Percentiles rank a stretch among this genome's conserved stretches.
Conservation (phyloP, 441 rosid genomes). For the Isatis lusitanica region DNA sequence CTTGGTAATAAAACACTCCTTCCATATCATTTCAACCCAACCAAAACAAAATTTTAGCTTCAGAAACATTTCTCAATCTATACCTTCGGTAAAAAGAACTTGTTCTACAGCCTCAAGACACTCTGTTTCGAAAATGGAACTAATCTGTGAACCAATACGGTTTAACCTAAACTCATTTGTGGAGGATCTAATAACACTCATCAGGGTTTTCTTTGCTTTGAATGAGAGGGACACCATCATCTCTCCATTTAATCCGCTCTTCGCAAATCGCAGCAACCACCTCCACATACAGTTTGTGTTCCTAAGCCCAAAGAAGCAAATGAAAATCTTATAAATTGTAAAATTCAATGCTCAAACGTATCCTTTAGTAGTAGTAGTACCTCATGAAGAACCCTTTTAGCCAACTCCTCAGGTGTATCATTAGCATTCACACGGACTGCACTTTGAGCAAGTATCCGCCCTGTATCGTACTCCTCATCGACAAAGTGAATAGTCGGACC, state of each 20-base stretch:
- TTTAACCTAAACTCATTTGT: not conserved
- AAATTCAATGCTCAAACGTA: not conserved
- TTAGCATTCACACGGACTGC: constrained; percentile 58
- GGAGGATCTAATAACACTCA: constrained; percentile 37
- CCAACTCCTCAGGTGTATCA: constrained; percentile 72
- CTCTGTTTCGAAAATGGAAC: not conserved
- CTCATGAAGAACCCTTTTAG: constrained; percentile 76
- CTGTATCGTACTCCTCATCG: constrained; percentile 82
- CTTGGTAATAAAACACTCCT: constrained; percentile 13
- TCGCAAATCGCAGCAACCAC: constrained; percentile 69
- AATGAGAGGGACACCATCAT: constrained; percentile 84
- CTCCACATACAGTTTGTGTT: constrained; percentile 73
- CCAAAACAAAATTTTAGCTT: constrained; percentile 2
- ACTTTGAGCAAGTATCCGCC: constrained; percentile 79
- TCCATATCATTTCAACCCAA: not conserved
- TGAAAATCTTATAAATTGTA: not conserved
- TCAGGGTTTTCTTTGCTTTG: constrained; percentile 53
- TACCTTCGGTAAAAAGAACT: not conserved
- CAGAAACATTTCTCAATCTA: constrained; percentile 8
- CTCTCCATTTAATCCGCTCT: constrained; percentile 74
- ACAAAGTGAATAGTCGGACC: constrained; percentile 91
- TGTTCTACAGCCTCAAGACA: not conserved
- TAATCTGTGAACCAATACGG: not conserved
- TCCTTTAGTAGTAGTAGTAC: constrained; percentile 31
- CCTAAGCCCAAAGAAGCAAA: constrained; percentile 41